A percentile compares a stretch with the other conserved stretches of the same genome.
Evolutionary conservation across 1,284 basidiomycete species (phyloP).

Genomic region (Tylopilus sp.): DNA sequence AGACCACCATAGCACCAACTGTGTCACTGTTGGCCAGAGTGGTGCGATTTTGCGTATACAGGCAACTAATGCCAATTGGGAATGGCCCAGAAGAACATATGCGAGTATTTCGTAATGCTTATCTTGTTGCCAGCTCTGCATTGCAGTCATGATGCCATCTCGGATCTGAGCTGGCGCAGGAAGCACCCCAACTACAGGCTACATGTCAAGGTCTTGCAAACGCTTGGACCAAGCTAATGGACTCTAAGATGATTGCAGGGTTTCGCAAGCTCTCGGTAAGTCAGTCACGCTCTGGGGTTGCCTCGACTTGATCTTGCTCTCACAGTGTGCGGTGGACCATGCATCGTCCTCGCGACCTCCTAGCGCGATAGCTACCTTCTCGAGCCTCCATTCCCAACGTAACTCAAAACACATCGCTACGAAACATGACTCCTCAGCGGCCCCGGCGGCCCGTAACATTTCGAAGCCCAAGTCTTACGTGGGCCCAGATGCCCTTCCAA

Average conservation of each 20-base stretch:
- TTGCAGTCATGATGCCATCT: too few relatives aligned
- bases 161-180: too few relatives aligned
- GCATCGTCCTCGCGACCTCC: neutral
- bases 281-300: neutral
- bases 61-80: too few relatives aligned
- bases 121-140: too few relatives aligned
- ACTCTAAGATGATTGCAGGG: neutral
- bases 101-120: too few relatives aligned
- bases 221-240: neutral
- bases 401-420: neutral
- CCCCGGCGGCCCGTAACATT: neutral
- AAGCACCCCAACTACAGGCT: too few relatives aligned
- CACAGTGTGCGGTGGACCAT: neutral
- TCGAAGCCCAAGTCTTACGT: neutral
- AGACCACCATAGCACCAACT: too few relatives aligned
- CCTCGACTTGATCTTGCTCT: neutral
- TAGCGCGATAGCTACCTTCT: constrained; percentile 1
- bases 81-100: too few relatives aligned
- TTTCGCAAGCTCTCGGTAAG: neutral
- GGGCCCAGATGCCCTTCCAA: neutral
- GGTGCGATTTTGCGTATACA: too few relatives aligned
- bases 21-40: too few relatives aligned
- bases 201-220: too few relatives aligned
- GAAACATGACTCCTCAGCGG: neutral
- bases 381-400: neutral